phyloP scores from a whole-genome alignment of 495 filamentous ascomycete species.

The Aspergillus haitiensis region DNA sequence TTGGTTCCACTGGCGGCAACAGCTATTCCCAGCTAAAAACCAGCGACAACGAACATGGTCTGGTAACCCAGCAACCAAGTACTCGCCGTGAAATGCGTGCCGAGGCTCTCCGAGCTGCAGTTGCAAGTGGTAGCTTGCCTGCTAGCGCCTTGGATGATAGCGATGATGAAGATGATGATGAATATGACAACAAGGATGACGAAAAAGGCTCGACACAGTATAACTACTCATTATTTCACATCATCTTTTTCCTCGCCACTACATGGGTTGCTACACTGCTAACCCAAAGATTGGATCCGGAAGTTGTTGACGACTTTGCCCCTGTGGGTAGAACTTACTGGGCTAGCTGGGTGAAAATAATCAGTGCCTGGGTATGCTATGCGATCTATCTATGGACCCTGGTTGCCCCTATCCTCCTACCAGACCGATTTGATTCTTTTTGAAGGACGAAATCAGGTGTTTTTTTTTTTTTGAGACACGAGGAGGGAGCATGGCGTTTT shows the following conservation, averaged over 20 bases:
- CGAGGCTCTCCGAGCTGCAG: slow-evolving; percentile 85
- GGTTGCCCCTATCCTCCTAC: slow-evolving; percentile 79
- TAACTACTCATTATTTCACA: slow-evolving; percentile 93
- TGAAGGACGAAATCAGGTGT: background rate
- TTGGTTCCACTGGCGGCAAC: slow-evolving; percentile 65
- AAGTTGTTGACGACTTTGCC: slow-evolving; percentile 69
- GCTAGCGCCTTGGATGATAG: slow-evolving; percentile 85
- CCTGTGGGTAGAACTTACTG: slow-evolving; percentile 94
- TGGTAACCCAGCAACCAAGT: slow-evolving; percentile 85
- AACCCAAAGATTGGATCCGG: slow-evolving; percentile 76
- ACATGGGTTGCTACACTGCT: slow-evolving; percentile 93
- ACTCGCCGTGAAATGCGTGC: slow-evolving; percentile 85
- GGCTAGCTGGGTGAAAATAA: slow-evolving; percentile 99
- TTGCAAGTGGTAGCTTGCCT: slow-evolving; percentile 86
- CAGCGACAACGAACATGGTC: slow-evolving; percentile 77
- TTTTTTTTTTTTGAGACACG: background rate
- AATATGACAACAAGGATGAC: slow-evolving; percentile 71
- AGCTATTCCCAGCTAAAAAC: slow-evolving; percentile 58
- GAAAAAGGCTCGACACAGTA: slow-evolving; percentile 90
- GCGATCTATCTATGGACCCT: slow-evolving; percentile 91
- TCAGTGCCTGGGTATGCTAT: slow-evolving; percentile 97
- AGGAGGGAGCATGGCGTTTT: background rate
- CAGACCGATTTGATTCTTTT: slow-evolving; percentile 71
- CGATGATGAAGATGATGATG: slow-evolving; percentile 64
- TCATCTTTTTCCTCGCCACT: slow-evolving; percentile 96